Evolutionary conservation across 148 eudicot species (phyloP), one percentile per base, ranked within the genome.

Genomic region (Camellia granthamiana): DNA sequence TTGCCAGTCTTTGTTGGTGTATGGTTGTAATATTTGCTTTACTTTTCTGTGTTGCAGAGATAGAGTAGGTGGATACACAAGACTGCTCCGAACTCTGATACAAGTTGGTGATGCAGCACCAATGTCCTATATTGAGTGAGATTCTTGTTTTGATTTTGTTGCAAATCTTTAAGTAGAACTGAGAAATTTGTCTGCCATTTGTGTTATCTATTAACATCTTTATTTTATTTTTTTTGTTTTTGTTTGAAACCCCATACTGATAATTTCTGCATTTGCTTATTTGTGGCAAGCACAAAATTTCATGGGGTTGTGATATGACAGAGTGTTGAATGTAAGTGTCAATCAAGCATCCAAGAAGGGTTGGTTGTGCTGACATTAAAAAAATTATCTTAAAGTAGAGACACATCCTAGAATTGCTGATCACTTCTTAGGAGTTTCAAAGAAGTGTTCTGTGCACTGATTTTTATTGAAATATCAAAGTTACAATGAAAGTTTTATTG

Each of bases 81-180:
- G 99, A 81, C 13, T 95, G 85, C 94, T 95, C 47, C 92, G 99
- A 78, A 93, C 99, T 43, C 91, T 97, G 76, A 89, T 95, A 47
- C 88, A 97, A 84, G 97, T 95, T 78, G 97, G 99, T 80, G 99
- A 95, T 89, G 97, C 97, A 61, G 99, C 99, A 73, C 92, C 97
- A 51, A 95, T 95, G 99, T 97, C 99, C 16, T 95, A 95, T 81
- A 93, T 95, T 23, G 99, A 95, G 99, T 95, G 91, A 81, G 93
- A 64, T 64, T 76, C 30, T 61, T 56, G 5, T 65, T 78, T 47
- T 23, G 5, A 16, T 60, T 63, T 7, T 70, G 7, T 49, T 46
- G 66, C 15, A 11, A n/a, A n/a, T 16, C 72, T 47, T 72, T 47
- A 23, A 23, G 30, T 23, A 23, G 41, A 72, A 54, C 8, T 23